Base-by-base conservation (phyloP, 2,329 filamentous ascomycete species). In the Monilinia fructigena region DNA sequence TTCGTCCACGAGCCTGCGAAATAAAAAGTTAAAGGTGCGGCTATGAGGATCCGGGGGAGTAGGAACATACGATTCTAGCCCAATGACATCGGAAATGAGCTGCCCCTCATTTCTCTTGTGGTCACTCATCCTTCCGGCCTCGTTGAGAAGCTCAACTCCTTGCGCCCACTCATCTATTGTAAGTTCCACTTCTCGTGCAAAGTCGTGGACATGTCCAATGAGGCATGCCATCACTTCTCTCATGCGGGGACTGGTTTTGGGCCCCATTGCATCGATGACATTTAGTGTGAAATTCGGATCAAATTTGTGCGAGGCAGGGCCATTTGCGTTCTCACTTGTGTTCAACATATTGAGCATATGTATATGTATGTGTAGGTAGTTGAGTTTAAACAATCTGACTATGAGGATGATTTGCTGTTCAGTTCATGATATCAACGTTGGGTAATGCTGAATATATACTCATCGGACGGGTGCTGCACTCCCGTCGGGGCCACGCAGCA, bases 31-130 rank as follows among this genome's bases (percentile, higher is more conserved):
- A 60, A 28, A 28, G 20, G 10, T 50, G 35, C 14, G 5, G 12
- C 35, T n/a, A 6, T 18, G 12, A 18, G 20, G 3, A 35, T 12
- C 5, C 8, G 12, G 18, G 50, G 35, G 64, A 20, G 28, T 5
- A 23, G 20, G 71, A 35, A 73, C 80, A 70, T 76, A 83, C 80
- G 82, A 83, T 76, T 89, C 86, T 28, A 89, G 79, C 53, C 86
- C 86, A 69, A 88, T 80, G 47, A 89, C 82, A 74, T 89, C 86
- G 68, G 82, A 87, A 64, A 89, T 79, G 67, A 85, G 81, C 76
- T 88, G 86, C 28, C 84, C 84, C 77, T 89, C 86, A 66, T 89
- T 89, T 65, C 86, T 82, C 74, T 82, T 83, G 55, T 84, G 80
- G 70, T 85, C 80, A 68, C 84, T 87, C 85, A 88, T 88, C 71